These are phyloP conservation scores for Pleoardoris graminearum DNA, from an alignment of 2,329 filamentous ascomycete species.

Conservation along the genomic window DNA sequence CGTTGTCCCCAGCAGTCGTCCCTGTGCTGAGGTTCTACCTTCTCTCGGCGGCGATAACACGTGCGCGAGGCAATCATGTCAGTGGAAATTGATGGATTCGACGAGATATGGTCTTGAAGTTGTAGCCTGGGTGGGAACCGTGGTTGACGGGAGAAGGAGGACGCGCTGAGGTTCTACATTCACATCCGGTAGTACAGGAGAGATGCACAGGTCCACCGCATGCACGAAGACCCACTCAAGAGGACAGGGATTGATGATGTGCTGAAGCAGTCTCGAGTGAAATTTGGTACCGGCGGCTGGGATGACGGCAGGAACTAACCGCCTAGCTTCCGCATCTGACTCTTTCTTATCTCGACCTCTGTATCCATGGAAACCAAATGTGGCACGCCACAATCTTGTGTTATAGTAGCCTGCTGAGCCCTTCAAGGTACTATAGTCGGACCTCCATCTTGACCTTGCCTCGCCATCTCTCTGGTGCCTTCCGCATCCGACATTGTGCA, in stretches of 20 bases:
- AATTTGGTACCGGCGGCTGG: constrained; percentile 14
- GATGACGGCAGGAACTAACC: constrained; percentile 18
- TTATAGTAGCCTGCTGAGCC: background rate
- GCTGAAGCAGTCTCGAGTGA: background rate
- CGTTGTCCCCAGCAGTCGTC: no score
- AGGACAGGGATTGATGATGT: background rate
- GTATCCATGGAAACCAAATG: background rate
- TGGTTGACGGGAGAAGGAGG: no score
- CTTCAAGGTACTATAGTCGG: background rate
- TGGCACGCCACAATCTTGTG: background rate
- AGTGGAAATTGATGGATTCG: no score
- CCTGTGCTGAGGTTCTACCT: no score
- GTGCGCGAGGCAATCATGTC: no score
- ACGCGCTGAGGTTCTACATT: no score
- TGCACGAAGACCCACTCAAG: constrained; percentile 1
- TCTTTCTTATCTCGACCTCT: constrained; percentile 11
- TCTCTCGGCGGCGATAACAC: no score
- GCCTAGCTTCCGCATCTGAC: constrained; percentile 17
- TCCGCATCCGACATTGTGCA: background rate
- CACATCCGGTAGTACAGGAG: no score
- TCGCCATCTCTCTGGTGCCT: background rate
- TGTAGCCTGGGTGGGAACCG: no score
- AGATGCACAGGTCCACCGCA: no score
- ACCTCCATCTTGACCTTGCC: background rate
- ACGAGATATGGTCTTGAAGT: no score